Conservation (phyloP, 129 eudicot species). For the Helianthus annuus region DNA sequence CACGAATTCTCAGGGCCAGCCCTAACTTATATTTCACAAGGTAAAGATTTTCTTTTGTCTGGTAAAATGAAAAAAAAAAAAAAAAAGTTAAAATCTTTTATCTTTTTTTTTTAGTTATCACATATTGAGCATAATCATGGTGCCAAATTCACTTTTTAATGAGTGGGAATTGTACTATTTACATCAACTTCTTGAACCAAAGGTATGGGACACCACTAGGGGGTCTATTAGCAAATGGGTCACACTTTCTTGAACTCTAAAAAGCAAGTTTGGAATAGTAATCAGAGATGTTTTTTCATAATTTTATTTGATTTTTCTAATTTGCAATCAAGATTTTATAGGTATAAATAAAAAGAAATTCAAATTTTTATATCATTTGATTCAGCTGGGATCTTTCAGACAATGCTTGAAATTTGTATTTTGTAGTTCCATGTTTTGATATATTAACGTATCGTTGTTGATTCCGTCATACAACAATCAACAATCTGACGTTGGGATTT, state of each 20-base stretch:
- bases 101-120: slow-evolving; percentile 23
- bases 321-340: slow-evolving; percentile 11
- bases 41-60: slow-evolving; percentile 6
- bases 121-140: slow-evolving; percentile 22
- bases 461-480: too few relatives aligned
- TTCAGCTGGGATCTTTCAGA: slow-evolving; percentile 38
- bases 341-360: neutral
- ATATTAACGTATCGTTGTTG: too few relatives aligned
- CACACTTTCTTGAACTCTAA: slow-evolving; percentile 26
- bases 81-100: slow-evolving; percentile 18
- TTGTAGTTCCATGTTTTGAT: too few relatives aligned
- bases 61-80: slow-evolving; percentile 13
- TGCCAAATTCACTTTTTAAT: slow-evolving; percentile 27
- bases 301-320: slow-evolving; percentile 19
- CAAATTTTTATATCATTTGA: slow-evolving; percentile 9
- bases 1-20: too few relatives aligned
- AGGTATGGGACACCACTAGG: slow-evolving; percentile 34
- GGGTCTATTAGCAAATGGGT: slow-evolving; percentile 22
- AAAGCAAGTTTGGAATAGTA: slow-evolving; percentile 31
- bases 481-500: too few relatives aligned
- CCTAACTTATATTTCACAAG: too few relatives aligned
- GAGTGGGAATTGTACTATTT: slow-evolving; percentile 20
- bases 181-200: slow-evolving; percentile 11
- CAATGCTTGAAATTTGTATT: too few relatives aligned
- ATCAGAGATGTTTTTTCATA: slow-evolving; percentile 12